A percentile compares a stretch with the other conserved stretches of the same genome.
Evolutionary conservation across 352 stramenopile species (phyloP).

Genomic region (Phytophthora aleatoria): DNA sequence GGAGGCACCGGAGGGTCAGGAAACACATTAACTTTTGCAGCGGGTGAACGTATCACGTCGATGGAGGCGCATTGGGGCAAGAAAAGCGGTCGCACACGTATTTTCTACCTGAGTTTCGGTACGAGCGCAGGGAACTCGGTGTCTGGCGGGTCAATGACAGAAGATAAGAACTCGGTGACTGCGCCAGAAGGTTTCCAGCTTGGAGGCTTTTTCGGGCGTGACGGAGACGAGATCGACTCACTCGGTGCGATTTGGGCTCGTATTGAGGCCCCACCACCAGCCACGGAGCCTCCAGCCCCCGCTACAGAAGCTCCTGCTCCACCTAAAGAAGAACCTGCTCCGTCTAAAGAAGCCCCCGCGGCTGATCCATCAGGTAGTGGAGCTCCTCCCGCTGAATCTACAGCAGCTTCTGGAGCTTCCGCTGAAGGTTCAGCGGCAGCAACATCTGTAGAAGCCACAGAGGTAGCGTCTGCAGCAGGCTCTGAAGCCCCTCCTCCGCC

Average conservation of each 20-base stretch:
- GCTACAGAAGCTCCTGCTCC: not conserved
- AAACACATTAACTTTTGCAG: conserved; percentile 7
- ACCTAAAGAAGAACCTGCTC: not conserved
- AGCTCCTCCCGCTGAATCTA: not conserved
- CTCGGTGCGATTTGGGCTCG: conserved; percentile 32
- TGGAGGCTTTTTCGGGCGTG: conserved; percentile 28
- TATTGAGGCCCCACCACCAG: conserved; percentile 10
- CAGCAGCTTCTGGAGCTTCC: not conserved
- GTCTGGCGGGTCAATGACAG: conserved; percentile 12
- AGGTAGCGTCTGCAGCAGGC: not conserved
- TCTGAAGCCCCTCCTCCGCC: not conserved
- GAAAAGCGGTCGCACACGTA: conserved; percentile 7
- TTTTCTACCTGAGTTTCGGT: conserved; percentile 26
- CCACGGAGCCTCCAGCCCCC: not conserved
- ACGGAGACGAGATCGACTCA: conserved; percentile 22
- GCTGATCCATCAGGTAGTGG: not conserved
- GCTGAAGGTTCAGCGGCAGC: not conserved
- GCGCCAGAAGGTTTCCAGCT: conserved; percentile 35
- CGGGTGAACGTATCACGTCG: conserved; percentile 13
- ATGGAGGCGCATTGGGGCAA: conserved; percentile 25
- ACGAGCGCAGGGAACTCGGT: conserved; percentile 28
- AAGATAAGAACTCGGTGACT: conserved; percentile 30
- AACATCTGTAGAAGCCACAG: not conserved
- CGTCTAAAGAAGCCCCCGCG: not conserved
- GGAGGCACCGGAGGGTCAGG: conserved; percentile 9